Percentiles rank a stretch among this genome's conserved stretches.
Conservation (phyloP, 2,329 filamentous ascomycete species). For the Colletotrichum nymphaeae region DNA sequence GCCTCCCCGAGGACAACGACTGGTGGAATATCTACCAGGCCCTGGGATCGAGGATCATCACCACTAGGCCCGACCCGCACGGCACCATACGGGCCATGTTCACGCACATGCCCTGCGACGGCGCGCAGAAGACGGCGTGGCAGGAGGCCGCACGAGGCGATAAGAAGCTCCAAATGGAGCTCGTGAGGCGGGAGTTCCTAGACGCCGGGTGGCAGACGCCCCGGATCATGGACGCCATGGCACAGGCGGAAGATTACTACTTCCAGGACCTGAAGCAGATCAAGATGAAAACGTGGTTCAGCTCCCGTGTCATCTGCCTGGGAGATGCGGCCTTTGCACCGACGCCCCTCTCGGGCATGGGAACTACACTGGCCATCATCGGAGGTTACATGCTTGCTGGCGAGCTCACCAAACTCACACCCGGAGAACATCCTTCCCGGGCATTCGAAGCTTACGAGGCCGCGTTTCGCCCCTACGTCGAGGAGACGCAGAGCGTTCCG, state of each 20-base stretch:
- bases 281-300: slow-evolving; percentile 45
- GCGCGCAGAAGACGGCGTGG: neutral
- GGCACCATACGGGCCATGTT: slow-evolving; percentile 28
- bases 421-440: neutral
- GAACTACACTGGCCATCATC: slow-evolving; percentile 55
- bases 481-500: slow-evolving; percentile 29
- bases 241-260: slow-evolving; percentile 54
- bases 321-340: slow-evolving; percentile 62
- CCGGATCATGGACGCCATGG: slow-evolving; percentile 44
- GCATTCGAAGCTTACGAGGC: slow-evolving; percentile 34
- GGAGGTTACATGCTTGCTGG: slow-evolving; percentile 64
- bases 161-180: slow-evolving; percentile 47
- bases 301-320: slow-evolving; percentile 55
- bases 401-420: slow-evolving; percentile 47
- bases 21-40: slow-evolving; percentile 27
- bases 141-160: slow-evolving; percentile 1
- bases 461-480: slow-evolving; percentile 26
- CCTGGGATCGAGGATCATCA: slow-evolving; percentile 15
- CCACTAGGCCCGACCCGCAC: slow-evolving; percentile 22
- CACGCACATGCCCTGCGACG: slow-evolving; percentile 3
- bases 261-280: slow-evolving; percentile 54
- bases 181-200: slow-evolving; percentile 44
- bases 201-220: slow-evolving; percentile 55
- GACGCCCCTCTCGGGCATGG: slow-evolving; percentile 57
- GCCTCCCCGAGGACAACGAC: slow-evolving; percentile 34